phyloP scores from a whole-genome alignment of 306 rosid species.

The Cucurbita argyrosperma region DNA sequence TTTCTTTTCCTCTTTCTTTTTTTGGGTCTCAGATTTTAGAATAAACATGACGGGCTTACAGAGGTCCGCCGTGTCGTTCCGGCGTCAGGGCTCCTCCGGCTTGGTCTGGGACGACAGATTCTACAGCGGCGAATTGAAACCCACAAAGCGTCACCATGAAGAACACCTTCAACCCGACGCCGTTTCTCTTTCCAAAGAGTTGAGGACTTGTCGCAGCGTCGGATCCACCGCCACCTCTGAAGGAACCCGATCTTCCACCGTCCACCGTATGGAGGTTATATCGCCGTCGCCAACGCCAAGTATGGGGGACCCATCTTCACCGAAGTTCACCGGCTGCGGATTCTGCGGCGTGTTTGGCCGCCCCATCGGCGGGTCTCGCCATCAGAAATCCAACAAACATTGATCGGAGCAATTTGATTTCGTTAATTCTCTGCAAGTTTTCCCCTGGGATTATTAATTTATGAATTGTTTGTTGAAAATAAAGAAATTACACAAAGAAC shows the following conservation, averaged over 20 bases:
- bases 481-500: neutral
- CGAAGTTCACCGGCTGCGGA: conserved; percentile 6
- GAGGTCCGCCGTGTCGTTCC: conserved; percentile 19
- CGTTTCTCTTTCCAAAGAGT: neutral
- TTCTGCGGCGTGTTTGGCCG: conserved; percentile 9
- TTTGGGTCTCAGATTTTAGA: neutral
- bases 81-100: conserved; percentile 26
- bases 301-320: neutral
- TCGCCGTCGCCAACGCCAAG: neutral
- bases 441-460: neutral
- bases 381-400: neutral
- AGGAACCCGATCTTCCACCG: neutral
- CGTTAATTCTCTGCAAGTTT: neutral
- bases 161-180: neutral
- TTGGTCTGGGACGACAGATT: conserved; percentile 14
- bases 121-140: conserved; percentile 5
- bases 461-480: neutral
- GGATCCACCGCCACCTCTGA: neutral
- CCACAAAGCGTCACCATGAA: neutral
- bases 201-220: neutral
- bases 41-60: conserved; percentile 11
- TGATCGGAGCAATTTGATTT: neutral
- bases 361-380: neutral
- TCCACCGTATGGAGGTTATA: neutral
- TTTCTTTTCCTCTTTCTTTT: neutral